Base-by-base conservation (phyloP, 108 stramenopile genomes). In the Cyclostephanos invisitatus region DNA sequence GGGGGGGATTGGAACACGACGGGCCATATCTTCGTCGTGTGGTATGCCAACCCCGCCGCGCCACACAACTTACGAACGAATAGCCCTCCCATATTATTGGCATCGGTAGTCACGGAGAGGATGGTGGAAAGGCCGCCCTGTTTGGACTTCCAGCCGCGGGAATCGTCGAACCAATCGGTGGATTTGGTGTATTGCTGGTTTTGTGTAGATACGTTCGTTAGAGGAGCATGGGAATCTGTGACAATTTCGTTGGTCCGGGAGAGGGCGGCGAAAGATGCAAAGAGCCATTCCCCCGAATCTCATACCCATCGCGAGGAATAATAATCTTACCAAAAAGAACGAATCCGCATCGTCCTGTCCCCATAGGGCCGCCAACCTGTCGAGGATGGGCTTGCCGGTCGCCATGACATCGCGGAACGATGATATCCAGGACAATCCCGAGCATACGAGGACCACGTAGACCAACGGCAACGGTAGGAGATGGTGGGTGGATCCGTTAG, bases 11-110 rank as follows among this genome's bases (percentile, higher is more conserved):
- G 91, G 46, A 92, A 85, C 46, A 95, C 63, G 5, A 95, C 60
- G 0, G 94, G 89, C 68, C 87, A 65, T 2, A 95, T 29, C 67
- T 95, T 95, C 40, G 90, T 83, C n/a, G 86, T 66, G 32, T 95
- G 94, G n/a, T 85, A 80, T 22, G 82, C 87, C 61, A 89, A 24
- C 20, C 62, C 77, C 2, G 91, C 94, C 7, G 85, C 94, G 17
- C 91, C 94, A 17, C 76, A 86, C 63, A 95, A 24, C 75, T 95
- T 95, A 10, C 90, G 88, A 27, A 92, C 80, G 72, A 90, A 95
- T 1, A 95, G 72, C 22, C 91, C 90, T 22, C 94, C 94, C 94
- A 95, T 95, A 61, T 95, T 88, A 75, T 95, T 95, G 44, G 77
- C 89, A 72, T 95, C 94, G 7, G 94, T 91, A 18, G 91, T 91